Conservation (phyloP, 75 land plant genomes). For the Chamaecyparis obtusa region DNA sequence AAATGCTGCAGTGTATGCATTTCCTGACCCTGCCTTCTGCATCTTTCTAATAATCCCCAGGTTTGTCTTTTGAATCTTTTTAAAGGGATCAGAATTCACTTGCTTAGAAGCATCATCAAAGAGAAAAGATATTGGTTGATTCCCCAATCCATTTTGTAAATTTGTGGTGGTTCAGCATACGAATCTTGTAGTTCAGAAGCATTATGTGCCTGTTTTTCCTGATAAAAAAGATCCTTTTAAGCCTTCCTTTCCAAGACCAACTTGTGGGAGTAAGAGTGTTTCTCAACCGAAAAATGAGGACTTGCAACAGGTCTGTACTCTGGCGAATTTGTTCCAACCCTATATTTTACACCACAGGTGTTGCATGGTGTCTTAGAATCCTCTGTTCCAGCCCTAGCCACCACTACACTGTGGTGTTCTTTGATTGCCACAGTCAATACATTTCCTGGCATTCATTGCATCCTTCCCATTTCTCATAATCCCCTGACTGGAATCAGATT, state of each 20-base stretch:
- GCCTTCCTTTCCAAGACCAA: slow-evolving; percentile 68
- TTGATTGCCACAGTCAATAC: slow-evolving; percentile 63
- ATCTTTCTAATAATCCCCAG: slow-evolving; percentile 22
- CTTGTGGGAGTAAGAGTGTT: slow-evolving; percentile 78
- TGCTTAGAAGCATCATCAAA: slow-evolving; percentile 1
- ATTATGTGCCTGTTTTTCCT: neutral
- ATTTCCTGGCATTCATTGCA: slow-evolving; percentile 34
- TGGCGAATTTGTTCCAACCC: slow-evolving; percentile 66
- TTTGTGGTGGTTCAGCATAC: slow-evolving; percentile 7
- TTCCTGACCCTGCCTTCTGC: slow-evolving; percentile 34
- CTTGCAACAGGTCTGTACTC: slow-evolving; percentile 74
- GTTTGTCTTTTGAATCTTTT: slow-evolving; percentile 10
- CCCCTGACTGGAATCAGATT: neutral
- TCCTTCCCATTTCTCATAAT: neutral
- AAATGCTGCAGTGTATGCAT: slow-evolving; percentile 62
- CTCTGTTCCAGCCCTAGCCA: slow-evolving; percentile 23
- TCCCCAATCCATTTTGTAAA: slow-evolving; percentile 9
- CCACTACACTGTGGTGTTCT: neutral
- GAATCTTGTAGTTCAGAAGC: neutral
- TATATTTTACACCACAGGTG: slow-evolving; percentile 77
- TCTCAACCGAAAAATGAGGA: slow-evolving; percentile 48
- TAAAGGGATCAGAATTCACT: slow-evolving; percentile 15
- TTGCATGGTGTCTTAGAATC: slow-evolving; percentile 85
- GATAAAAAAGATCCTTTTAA: neutral
- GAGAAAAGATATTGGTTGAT: neutral